Evolutionary conservation across 441 rosid genomes (phyloP).

Genomic region (Arabidopsis hybrid): DNA sequence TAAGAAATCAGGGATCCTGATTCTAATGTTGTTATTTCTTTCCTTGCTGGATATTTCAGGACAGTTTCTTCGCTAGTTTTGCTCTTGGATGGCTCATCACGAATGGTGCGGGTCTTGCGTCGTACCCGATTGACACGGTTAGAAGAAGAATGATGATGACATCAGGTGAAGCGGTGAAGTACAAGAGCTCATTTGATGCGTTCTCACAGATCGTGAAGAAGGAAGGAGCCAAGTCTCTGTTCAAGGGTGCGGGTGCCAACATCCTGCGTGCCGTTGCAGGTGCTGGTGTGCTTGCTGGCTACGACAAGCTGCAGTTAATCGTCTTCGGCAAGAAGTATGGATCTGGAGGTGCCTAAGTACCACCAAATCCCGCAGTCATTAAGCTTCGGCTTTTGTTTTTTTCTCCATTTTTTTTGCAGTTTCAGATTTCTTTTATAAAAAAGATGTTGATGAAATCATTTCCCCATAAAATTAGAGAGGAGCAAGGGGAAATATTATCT

Average conservation of each 20-base stretch:
- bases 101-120: slow-evolving; percentile 70
- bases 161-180: slow-evolving; percentile 66
- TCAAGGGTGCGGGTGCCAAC: slow-evolving; percentile 74
- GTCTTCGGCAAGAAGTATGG: slow-evolving; percentile 69
- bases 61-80: slow-evolving; percentile 70
- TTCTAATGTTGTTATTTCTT: background rate
- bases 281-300: slow-evolving; percentile 74
- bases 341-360: slow-evolving; percentile 59
- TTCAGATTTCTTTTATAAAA: background rate
- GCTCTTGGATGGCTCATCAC: slow-evolving; percentile 74
- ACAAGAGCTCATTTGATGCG: slow-evolving; percentile 65
- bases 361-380: background rate
- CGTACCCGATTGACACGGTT: slow-evolving; percentile 67
- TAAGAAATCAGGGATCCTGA: background rate
- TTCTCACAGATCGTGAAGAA: slow-evolving; percentile 63
- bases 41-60: slow-evolving; percentile 47
- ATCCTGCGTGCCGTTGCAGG: slow-evolving; percentile 68
- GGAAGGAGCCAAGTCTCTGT: slow-evolving; percentile 67
- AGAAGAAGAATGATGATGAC: slow-evolving; percentile 80
- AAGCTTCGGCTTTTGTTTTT: background rate
- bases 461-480: slow-evolving; percentile 32
- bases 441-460: slow-evolving; percentile 27
- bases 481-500: background rate
- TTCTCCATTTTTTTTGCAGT: slow-evolving; percentile 11
- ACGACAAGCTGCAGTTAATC: slow-evolving; percentile 65